Evolutionary conservation across 2,329 filamentous ascomycete species (phyloP).

Genomic region (Cladosporium sp.): DNA sequence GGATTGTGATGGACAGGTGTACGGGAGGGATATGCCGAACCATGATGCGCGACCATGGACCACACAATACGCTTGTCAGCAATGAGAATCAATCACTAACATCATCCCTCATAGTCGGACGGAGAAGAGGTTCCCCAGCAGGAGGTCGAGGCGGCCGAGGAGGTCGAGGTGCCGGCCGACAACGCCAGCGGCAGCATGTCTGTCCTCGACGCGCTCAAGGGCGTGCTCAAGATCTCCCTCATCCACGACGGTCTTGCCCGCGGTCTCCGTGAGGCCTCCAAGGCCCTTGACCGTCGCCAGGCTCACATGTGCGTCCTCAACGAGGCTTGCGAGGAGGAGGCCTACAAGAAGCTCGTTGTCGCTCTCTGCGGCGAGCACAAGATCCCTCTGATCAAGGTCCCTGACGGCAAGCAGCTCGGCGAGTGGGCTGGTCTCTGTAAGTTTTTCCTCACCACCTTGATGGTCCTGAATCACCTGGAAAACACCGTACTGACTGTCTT

Average conservation of each 20-base stretch:
- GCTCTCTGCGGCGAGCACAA: conserved; percentile 99
- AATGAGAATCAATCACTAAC: conserved; percentile 25
- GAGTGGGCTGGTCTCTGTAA: conserved; percentile 99
- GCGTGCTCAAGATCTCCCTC: conserved; percentile 95
- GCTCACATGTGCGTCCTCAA: conserved; percentile 99
- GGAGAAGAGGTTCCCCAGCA: conserved; percentile 96
- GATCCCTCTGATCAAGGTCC: conserved; percentile 99
- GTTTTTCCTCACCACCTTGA: conserved; percentile 47
- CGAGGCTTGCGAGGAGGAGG: conserved; percentile 99
- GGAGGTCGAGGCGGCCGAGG: conserved; percentile 72
- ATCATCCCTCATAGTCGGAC: conserved; percentile 73
- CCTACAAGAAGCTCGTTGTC: conserved; percentile 99
- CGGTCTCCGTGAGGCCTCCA: conserved; percentile 96
- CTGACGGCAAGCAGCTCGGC: conserved; percentile 98
- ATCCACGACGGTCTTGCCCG: conserved; percentile 99
- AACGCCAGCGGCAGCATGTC: conserved; percentile 79
- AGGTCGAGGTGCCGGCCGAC: conserved; percentile 96
- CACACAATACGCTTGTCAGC: neutral
- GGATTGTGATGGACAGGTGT: neutral
- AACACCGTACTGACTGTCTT: conserved; percentile 4
- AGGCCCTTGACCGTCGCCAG: conserved; percentile 97
- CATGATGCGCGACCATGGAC: neutral
- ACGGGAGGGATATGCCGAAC: neutral
- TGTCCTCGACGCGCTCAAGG: conserved; percentile 97
- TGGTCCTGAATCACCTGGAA: neutral